Base-by-base conservation (phyloP, 2,329 filamentous ascomycete species). In the Fusarium robinianum region DNA sequence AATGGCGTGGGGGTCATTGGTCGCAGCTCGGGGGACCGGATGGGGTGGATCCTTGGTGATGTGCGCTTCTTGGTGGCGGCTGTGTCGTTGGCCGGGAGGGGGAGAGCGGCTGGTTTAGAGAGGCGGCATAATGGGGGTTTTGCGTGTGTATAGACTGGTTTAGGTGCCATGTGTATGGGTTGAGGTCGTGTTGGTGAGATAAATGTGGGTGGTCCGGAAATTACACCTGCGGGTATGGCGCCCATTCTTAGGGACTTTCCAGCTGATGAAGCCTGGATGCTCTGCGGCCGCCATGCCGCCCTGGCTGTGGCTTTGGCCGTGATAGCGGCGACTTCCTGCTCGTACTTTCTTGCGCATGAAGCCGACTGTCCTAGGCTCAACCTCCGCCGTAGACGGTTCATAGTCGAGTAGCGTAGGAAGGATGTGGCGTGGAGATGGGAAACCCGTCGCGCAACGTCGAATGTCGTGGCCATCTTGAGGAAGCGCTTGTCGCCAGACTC, bases 391-490 rank as follows among this genome's bases (percentile, higher is more conserved):
- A 84, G 71, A 8, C 78, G 67, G 57, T 88, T 88, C 63, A 87
- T 72, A 43, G 86, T 80, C 5, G 84, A 84, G 14, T 80, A 82
- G 35, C 85, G 82, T 16, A 83, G 73, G 10, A 88, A 69, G 17
- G 81, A 68, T n/a, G 69, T 66, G 15, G 69, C 69, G 48, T 78
- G 75, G 19, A 74, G 70, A 12, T 76, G 67, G 1, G 72, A 68
- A 40, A 70, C 72, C 16, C 60, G 58, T 29, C 62, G 56, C 9
- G 66, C 60, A 7, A 67, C 59, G 9, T 71, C 68, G 12, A 70
- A 56, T 14, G 73, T 64, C 5, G 73, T 70, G 0, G 75, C 72
- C 43, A 77, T 67, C 57, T 76, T 76, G 19, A 76, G 56, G 38
- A 80, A 76, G 4, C 74, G 68, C 55, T 71, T 75, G 51, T 77